Base-by-base conservation (phyloP, 108 stramenopile genomes). In the Fragilariopsis cylindrus region DNA sequence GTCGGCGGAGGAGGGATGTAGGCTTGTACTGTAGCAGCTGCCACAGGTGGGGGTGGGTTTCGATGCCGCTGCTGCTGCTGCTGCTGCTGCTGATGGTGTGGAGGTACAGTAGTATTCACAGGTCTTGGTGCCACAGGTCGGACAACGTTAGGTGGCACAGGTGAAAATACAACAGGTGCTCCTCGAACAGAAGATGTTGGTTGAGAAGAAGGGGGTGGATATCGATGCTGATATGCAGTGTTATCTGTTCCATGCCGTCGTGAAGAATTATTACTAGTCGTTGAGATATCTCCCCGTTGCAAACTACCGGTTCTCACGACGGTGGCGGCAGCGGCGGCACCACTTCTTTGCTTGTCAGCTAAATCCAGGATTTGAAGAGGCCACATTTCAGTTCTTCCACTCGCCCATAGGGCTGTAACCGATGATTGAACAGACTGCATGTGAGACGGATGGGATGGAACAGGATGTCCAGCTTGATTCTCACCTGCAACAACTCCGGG, bases 361-460 rank as follows among this genome's bases (percentile, higher is more conserved):
- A 74, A 70, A 69, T 90, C 90, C 13, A 93, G 77, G 71, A 93
- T 72, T 65, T 90, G 87, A 12, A 93, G 77, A 9, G 92, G 92
- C 92, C 92, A 93, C 88, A 90, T 89, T 69, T 90, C 89, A 21
- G 86, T 76, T 50, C 88, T 57, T 49, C 79, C 82, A 65, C 70
- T 75, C 4, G 78, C 70, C 60, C 72, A 79, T 13, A 79, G 75
- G 0, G 87, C 73, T 18, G 88, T 71, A 56, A 83, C 79, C 13
- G 87, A 87, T 58, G 71, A 52, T 63, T 93, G 85, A 4, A 91
- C 80, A 13, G 92, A 69, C 60, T 93, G 88, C 45, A 82, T 48
- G 70, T 93, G 92, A 47, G 92, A 91, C 13, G 85, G 62, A 75
- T 93, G 92, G 30, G 76, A 82, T 56, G 87, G 81, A 42, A 81